phyloP scores from a whole-genome alignment of 805 yeast species.

The Spencermartinsiella europaea region DNA sequence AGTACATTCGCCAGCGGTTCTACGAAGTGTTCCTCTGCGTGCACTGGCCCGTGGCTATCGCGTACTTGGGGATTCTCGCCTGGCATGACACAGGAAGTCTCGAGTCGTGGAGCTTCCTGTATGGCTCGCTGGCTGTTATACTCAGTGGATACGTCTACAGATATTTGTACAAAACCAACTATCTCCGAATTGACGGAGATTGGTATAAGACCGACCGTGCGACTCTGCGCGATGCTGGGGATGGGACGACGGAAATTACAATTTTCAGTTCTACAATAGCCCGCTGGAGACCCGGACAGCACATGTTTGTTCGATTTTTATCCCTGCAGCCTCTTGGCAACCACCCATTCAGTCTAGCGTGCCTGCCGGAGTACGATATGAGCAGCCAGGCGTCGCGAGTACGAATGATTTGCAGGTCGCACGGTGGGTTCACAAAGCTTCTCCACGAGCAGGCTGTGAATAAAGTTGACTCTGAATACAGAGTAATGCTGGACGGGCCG shows the following conservation, averaged over 20 bases:
- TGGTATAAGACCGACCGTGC: conserved; percentile 18
- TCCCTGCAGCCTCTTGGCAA: conserved; percentile 14
- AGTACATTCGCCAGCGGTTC: conserved; percentile 12
- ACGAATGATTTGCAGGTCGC: conserved; percentile 36
- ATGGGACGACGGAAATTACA: conserved; percentile 11
- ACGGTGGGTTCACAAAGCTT: conserved; percentile 14
- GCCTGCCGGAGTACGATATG: conserved; percentile 8
- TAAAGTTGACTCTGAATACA: conserved; percentile 15
- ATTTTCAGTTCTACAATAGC: conserved; percentile 6
- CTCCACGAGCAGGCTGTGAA: conserved; percentile 10
- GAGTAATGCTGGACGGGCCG: conserved; percentile 43
- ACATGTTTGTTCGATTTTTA: conserved; percentile 17
- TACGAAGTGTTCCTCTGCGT: conserved; percentile 18
- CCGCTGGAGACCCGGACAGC: conserved; percentile 20
- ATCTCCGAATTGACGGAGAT: conserved; percentile 10
- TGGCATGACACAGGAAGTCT: conserved; percentile 15
- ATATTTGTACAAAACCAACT: conserved; percentile 16
- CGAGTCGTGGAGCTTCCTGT: conserved; percentile 18
- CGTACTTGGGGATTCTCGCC: conserved; percentile 16
- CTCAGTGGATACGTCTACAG: conserved; percentile 13
- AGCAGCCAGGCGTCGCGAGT: conserved; percentile 22
- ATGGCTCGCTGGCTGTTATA: conserved; percentile 14
- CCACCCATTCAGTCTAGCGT: conserved; percentile 19
- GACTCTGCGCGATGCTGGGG: conserved; percentile 1
- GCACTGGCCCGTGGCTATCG: conserved; percentile 21